Percentiles rank a stretch among this genome's conserved stretches.
These are phyloP conservation scores for Clathrospora elynae DNA, from an alignment of 2,329 filamentous ascomycete genomes.

Conservation along the genomic window DNA sequence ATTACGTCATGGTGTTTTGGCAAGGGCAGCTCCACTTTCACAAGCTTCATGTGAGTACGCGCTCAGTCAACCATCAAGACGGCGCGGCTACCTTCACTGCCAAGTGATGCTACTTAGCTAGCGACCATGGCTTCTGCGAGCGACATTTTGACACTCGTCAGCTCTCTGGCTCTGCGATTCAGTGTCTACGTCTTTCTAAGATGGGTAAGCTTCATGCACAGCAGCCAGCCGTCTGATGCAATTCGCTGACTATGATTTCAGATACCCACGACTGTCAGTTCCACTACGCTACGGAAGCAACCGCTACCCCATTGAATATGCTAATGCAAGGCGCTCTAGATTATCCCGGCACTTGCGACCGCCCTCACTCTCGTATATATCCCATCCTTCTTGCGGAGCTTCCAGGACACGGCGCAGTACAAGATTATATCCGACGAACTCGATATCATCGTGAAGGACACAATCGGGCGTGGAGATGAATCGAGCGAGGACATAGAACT, in stretches of 20 bases:
- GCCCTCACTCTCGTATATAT: slow-evolving; percentile 70
- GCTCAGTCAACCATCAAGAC: too few relatives aligned
- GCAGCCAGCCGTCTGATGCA: neutral
- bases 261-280: slow-evolving; percentile 43
- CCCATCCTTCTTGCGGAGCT: slow-evolving; percentile 65
- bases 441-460: slow-evolving; percentile 55
- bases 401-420: slow-evolving; percentile 62
- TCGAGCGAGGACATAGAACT: slow-evolving; percentile 40
- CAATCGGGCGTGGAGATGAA: slow-evolving; percentile 42
- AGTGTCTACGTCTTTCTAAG: slow-evolving; percentile 64
- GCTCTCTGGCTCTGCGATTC: slow-evolving; percentile 58
- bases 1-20: too few relatives aligned
- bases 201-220: slow-evolving; percentile 57
- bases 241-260: slow-evolving; percentile 20
- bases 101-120: slow-evolving; percentile 19
- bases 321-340: slow-evolving; percentile 26
- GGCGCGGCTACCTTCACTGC: slow-evolving; percentile 1
- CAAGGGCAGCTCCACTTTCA: too few relatives aligned
- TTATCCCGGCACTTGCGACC: slow-evolving; percentile 57
- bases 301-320: neutral
- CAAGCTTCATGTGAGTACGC: too few relatives aligned
- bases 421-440: slow-evolving; percentile 64
- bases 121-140: slow-evolving; percentile 43
- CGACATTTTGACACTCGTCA: slow-evolving; percentile 44
- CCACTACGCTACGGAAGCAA: neutral